Conservation (phyloP, 495 filamentous ascomycete genomes). For the Parathielavia appendiculata region DNA sequence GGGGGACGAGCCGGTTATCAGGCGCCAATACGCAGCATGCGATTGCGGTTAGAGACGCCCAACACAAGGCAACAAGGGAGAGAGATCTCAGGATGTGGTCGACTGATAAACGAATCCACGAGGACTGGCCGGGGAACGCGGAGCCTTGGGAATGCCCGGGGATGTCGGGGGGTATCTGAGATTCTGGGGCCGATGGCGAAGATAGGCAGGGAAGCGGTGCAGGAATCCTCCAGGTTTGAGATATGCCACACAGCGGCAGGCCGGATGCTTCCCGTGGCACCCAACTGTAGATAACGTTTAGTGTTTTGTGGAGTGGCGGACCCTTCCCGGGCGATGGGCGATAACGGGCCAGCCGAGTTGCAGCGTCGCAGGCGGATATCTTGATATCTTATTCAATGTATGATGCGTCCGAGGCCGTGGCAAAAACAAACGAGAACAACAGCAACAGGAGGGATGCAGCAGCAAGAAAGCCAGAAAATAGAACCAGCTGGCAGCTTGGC, state of each 20-base stretch:
- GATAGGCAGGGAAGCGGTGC: slow-evolving; percentile 29
- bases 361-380: background rate
- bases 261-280: slow-evolving; percentile 24
- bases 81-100: background rate
- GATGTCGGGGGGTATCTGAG: slow-evolving; percentile 28
- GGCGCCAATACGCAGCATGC: slow-evolving; percentile 22
- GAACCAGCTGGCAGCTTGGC: slow-evolving; percentile 7
- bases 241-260: slow-evolving; percentile 20
- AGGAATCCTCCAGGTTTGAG: slow-evolving; percentile 21
- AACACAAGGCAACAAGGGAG: slow-evolving; percentile 23
- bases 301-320: background rate
- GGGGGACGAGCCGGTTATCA: slow-evolving; percentile 18
- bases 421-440: slow-evolving; percentile 4
- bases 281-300: slow-evolving; percentile 28
- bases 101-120: slow-evolving; percentile 27
- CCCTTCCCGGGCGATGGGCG: background rate
- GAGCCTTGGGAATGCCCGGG: slow-evolving; percentile 29
- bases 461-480: background rate
- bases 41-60: slow-evolving; percentile 20
- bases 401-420: too few relatives aligned
- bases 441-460: background rate
- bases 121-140: slow-evolving; percentile 13
- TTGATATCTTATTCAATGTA: background rate
- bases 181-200: too few relatives aligned
- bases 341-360: slow-evolving; percentile 16